Base-by-base conservation (phyloP, 306 rosid genomes). In the Malus domestica region DNA sequence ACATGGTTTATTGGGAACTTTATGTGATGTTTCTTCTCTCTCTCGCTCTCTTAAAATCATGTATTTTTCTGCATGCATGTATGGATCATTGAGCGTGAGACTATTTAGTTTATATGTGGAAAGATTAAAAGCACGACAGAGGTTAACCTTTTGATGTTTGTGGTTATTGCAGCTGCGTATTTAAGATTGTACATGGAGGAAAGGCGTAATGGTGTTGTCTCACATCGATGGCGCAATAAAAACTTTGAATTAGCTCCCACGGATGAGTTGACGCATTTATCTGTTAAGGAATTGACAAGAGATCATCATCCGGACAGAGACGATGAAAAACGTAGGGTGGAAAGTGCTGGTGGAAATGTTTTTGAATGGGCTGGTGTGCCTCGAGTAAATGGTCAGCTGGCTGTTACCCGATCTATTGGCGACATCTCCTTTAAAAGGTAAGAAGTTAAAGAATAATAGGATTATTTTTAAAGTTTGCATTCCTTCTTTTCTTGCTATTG, bases 251-350 rank as follows among this genome's bases (percentile, higher is more conserved):
- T 77, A 66, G 86, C 86, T 82, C 84, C 93, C 45, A 82, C 88
- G 71, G 74, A 75, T 13, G 97, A 93, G 60, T 45, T 89, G 67
- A 70, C 76, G 63, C 91, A 87, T 83, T 88, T 90, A 83, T 84
- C 84, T 52, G 98, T 89, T 35, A 88, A 89, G 88, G 98, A 95
- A 72, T 85, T 95, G 85, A 95, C 98, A 59, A 92, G 87, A 20
- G 97, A 95, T 89, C 98, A 95, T 83, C 98, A 90, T 81, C 96
- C 97, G 19, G 89, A 95, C 74, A 89, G 98, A 86, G 92, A 86
- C 55, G 97, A 92, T 80, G 98, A 95, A 89, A 89, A 85, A 87
- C 70, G 67, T 77, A 80, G 97, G 80, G 97, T 95, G 82, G 98
- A 95, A 89, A 85, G 85, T 78, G 92, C 98, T 79, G 98, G 98